Base-by-base conservation (phyloP, 768 basidiomycete genomes). In the Candolleomyces aberdarensis region DNA sequence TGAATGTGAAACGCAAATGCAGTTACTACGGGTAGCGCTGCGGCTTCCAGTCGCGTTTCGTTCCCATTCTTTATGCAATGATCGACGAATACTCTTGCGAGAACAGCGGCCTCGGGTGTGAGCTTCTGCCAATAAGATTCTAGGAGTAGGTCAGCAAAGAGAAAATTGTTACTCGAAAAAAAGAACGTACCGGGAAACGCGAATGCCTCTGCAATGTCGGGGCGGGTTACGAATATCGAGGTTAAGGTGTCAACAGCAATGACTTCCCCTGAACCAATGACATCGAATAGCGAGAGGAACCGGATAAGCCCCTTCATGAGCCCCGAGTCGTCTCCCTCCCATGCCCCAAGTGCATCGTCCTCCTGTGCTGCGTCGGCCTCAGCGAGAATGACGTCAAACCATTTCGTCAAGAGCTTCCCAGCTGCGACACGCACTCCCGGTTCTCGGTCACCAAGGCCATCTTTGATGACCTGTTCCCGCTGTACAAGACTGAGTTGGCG, bases 401-500 rank as follows among this genome's bases (percentile, higher is more conserved):
- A 98, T 17, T 81, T 80, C 0, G 83, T 85, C 22, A 96, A 77
- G 63, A 98, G 80, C 58, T 86, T 88, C 3, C 85, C 88, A 0
- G 93, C 89, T 0, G 94, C 92, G n/a, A 88, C 80, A 26, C 91
- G 80, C 1, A 98, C 96, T 3, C 76, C 77, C 0, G 87, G 85
- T 65, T 98, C 96, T 32, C 96, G 81, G 73, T 98, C 96, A 0
- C 94, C 91, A 4, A 98, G 78, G 0, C 96, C 96, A 64, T 92
- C 86, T 47, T 87, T 86, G n/a, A 96, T 84, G 47, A 96, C 80
- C 57, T 86, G 80, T 68, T 96, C 92, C 41, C 96, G 83, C 72
- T 97, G 94, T 0, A 85, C 79, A 32, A 94, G 88, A 1, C 84
- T 84, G 39, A 98, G 80, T 14, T 83, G 84, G 5, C 88, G 83